phyloP scores from a whole-genome alignment of 164 flowering plant species.

The Aristolochia californica region DNA sequence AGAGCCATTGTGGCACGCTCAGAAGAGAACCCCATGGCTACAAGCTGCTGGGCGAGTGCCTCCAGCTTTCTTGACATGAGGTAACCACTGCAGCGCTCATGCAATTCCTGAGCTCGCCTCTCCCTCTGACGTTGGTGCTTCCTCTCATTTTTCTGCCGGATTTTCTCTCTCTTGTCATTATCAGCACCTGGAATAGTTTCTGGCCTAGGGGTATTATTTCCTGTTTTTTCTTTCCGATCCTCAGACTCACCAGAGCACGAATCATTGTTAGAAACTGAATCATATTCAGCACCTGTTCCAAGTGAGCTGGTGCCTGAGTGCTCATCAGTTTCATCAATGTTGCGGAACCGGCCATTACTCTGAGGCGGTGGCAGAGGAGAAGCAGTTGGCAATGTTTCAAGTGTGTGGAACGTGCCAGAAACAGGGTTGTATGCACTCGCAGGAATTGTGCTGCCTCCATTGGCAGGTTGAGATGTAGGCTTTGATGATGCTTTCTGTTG shows the following conservation, averaged over 20 bases:
- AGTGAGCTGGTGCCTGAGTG: constrained; percentile 46
- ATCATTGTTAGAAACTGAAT: constrained; percentile 74
- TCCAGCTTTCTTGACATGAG: constrained; percentile 91
- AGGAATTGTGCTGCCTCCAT: constrained; percentile 32
- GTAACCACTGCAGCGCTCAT: constrained; percentile 70
- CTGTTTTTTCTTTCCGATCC: constrained; percentile 70
- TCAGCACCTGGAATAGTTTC: constrained; percentile 67
- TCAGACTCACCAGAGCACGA: constrained; percentile 95
- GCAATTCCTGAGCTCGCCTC: constrained; percentile 85
- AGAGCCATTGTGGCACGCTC: constrained; percentile 91
- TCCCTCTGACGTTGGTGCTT: constrained; percentile 97
- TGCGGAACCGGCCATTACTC: constrained; percentile 60
- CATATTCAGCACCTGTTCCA: constrained; percentile 62
- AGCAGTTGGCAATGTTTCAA: constrained; percentile 40
- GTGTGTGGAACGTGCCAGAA: constrained; percentile 67
- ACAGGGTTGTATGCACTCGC: constrained; percentile 77
- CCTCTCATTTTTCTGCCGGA: constrained; percentile 87
- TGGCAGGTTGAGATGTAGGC: constrained; percentile 31
- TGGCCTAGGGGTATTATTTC: constrained; percentile 23
- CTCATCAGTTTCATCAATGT: constrained; percentile 68
- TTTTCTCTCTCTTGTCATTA: constrained; percentile 85
- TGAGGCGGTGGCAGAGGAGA: constrained; percentile 44
- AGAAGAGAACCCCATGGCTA: constrained; percentile 77
- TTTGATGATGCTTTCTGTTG: constrained; percentile 56
- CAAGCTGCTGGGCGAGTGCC: constrained; percentile 78